These are phyloP conservation scores for Naganishia sp. DNA, from an alignment of 1,284 basidiomycete species.

Conservation along the genomic window DNA sequence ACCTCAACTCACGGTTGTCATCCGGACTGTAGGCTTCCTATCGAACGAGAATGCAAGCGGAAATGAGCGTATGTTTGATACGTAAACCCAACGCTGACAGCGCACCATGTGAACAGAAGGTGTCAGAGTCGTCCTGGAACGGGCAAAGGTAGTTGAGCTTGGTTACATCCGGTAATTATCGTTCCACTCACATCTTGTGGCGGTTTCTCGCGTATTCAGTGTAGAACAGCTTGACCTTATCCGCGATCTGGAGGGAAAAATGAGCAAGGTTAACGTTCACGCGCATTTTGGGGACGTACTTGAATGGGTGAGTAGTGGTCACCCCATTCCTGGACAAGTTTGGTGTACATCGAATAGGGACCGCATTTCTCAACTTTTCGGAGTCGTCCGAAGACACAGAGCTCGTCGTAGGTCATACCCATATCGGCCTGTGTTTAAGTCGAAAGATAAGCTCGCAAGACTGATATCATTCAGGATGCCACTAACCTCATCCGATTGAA, in stretches of 20 bases:
- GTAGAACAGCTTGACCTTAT: constrained; percentile 97
- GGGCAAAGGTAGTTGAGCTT: constrained; percentile 2
- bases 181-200: constrained; percentile 80
- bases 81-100: constrained; percentile 28
- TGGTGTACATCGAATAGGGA: constrained; percentile 94
- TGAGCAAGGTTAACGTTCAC: not conserved
- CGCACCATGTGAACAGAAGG: constrained; percentile 92
- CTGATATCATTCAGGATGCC: too few species aligned
- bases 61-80: constrained; percentile 5
- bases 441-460: not conserved
- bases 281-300: constrained; percentile 55
- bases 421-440: constrained; percentile 71
- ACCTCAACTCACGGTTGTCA: constrained; percentile 74
- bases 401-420: constrained; percentile 99
- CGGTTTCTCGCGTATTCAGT: constrained; percentile 95
- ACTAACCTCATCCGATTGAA: constrained; percentile 88
- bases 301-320: constrained; percentile 69
- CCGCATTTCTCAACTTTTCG: constrained; percentile 97
- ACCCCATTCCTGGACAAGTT: constrained; percentile 91
- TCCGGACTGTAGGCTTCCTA: constrained; percentile 95
- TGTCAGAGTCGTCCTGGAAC: constrained; percentile 76
- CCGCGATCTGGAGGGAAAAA: constrained; percentile 69
- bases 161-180: too few species aligned
- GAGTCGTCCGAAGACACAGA: constrained; percentile 87
- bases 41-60: constrained; percentile 22